Conservation (phyloP, 345 rosid genomes). For the Syzygium aqueum region DNA sequence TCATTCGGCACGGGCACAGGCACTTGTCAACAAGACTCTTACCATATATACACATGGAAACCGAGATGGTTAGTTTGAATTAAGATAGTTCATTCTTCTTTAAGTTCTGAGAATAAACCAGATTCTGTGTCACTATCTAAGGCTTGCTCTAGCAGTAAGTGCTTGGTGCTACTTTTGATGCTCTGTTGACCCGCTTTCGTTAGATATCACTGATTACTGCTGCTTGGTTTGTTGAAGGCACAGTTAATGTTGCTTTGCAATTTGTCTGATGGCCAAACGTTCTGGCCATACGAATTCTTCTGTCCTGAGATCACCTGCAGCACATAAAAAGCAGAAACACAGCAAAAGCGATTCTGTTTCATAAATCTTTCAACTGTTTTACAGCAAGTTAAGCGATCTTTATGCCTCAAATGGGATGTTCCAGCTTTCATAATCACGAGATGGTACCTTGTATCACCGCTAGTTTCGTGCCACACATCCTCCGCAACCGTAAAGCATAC, state of each 20-base stretch:
- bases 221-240: not conserved
- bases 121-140: not conserved
- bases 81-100: not conserved
- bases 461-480: not conserved
- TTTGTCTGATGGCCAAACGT: not conserved
- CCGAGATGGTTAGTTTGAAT: not conserved
- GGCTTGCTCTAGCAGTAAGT: not conserved
- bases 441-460: not conserved
- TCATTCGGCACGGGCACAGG: not conserved
- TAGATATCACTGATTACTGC: not conserved
- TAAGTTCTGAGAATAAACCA: not conserved
- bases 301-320: not conserved
- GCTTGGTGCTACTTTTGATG: not conserved
- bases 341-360: not conserved
- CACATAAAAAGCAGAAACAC: not conserved
- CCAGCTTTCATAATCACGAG: constrained; percentile 1
- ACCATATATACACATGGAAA: not conserved
- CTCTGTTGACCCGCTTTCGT: not conserved
- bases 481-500: not conserved
- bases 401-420: not conserved
- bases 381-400: not conserved
- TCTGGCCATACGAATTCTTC: not conserved
- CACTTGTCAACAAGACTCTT: not conserved
- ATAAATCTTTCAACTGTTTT: not conserved
- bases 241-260: not conserved